Base-by-base conservation (phyloP, 179 eudicot genomes). In the Sideroxylon spinosum region DNA sequence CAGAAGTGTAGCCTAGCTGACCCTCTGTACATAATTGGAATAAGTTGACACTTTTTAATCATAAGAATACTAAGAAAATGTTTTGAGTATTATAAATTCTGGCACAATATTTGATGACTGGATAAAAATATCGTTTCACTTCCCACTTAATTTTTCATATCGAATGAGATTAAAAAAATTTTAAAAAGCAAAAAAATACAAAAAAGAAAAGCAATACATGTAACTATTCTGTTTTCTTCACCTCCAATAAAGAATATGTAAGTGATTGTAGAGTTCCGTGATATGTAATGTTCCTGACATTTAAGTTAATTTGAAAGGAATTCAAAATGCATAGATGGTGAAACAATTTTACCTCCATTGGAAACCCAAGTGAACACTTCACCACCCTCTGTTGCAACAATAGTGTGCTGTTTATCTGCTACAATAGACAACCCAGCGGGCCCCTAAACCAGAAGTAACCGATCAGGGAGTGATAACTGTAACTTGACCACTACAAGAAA, bases 361-460 rank as follows among this genome's bases (percentile, higher is more conserved):
- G 98, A 94, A 81, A 98, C 99, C 99, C 98, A 96, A 60, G 98
- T 92, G 83, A 92, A 94, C 78, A 96, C 98, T 76, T 94, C 98
- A 32, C 98, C 99, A 82, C 92, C 88, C 85, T 92, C 97, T 48
- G 97, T 91, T 65, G 95, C 97, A 83, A 89, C 88, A 77, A 92
- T 91, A 68, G 97, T 94, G 81, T 96, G 99, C 85, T 96, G 99
- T 79, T 96, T 96, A 65, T 97, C 99, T 65, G 97, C 97, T 78
- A 97, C 98, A 85, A 96, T 84, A 78, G 95, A 92, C 86, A 52
- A 94, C 93, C 20, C 92, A 87, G 23, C 97, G 97, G 78, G 91
- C 87, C 74, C 99, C 99, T 82, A 96, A 91, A 78, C 99, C 99
- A 69, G 88, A 82, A 69, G 85, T 86, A 82, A 94, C 97, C 77